Evolutionary conservation across 2,329 filamentous ascomycete genomes (phyloP), one percentile per base, ranked within the genome.

Genomic region (Aspergillus sp.): DNA sequence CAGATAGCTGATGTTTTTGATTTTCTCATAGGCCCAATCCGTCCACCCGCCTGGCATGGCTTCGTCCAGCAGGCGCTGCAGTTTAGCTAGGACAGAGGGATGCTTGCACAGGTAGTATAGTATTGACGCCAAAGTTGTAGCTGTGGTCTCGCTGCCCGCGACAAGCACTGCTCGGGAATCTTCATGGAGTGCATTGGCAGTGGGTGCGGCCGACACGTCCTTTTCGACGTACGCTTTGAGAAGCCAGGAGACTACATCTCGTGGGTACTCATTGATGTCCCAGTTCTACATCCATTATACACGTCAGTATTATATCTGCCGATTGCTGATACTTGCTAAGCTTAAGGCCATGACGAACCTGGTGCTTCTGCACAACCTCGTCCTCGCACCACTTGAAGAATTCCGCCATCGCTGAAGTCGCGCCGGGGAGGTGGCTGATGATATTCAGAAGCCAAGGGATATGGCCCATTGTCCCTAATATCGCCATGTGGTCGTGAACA

Each of bases 1-100:
- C 5, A 93, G 82, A 71, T 93, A 96, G 66, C 88, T 86, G 90
- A 96, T 93, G 63, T 80, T 81, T 79, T 93, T 96, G 62, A 96
- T 80, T 67, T 96, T 83, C 15, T 85, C 83, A 70, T 93, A 95
- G 0, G 89, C 91, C 70, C 70, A 76, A 22, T 66, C 53, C 6
- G 56, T 55, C 15, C 36, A 30, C 0, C 66, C 60, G 1, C 32
- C 58, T 4, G 69, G 69, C 22, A 76, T 67, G 13, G 61, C 61
- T 11, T 60, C 50, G 49, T 75, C 70, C 5, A 77, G 52, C 5
- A 66, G 55, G 1, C 22, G 12, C 49, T 72, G 73, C 1, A 78
- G 64, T 39, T 72, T 74, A 5, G 55, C 53, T 15, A 66, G 62
- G 11, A 66, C 64, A 1, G 47, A 39, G 1, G 72, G 73, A 36